These are phyloP conservation scores for Zygoascus hellenicus DNA, from an alignment of 1,139 yeast genomes.

Conservation along the genomic window DNA sequence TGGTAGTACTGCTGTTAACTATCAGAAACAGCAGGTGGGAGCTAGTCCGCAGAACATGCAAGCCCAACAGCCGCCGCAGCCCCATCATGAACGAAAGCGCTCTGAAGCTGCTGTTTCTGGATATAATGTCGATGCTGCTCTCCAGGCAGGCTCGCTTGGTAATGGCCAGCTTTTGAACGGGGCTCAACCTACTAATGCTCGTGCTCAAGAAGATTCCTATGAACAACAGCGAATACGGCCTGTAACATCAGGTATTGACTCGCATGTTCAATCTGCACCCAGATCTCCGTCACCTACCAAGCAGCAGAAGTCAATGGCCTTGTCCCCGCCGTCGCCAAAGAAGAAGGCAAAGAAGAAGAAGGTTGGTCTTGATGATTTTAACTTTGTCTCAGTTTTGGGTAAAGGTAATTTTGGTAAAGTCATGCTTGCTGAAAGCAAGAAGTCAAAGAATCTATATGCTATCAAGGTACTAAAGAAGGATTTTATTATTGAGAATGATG, in stretches of 20 bases:
- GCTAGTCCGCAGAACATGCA: conserved; percentile 2
- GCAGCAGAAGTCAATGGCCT: conserved; percentile 10
- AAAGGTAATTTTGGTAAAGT: conserved; percentile 98
- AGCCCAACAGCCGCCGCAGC: conserved; percentile 9
- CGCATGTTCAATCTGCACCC: conserved; percentile 4
- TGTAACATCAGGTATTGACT: background rate
- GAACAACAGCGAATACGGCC: background rate
- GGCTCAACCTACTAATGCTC: too few species aligned
- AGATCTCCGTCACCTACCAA: conserved; percentile 9
- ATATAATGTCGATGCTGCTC: background rate
- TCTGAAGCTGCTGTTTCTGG: background rate
- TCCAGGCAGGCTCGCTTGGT: background rate
- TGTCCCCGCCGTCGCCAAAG: conserved; percentile 3
- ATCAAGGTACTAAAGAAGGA: conserved; percentile 94
- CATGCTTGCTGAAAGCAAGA: conserved; percentile 90
- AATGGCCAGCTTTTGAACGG: too few species aligned
- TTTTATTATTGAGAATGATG: conserved; percentile 90
- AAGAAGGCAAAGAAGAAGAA: conserved; percentile 42
- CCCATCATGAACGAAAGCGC: background rate
- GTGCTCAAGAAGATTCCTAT: too few species aligned
- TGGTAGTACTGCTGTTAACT: conserved; percentile 1
- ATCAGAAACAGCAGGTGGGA: conserved; percentile 11
- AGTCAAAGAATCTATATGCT: conserved; percentile 74
- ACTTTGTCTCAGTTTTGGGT: conserved; percentile 88
- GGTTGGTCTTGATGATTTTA: conserved; percentile 91